Evolutionary conservation across 805 yeast genomes (phyloP), one percentile per base, ranked within the genome.

Genomic region (Candida quercuum): DNA sequence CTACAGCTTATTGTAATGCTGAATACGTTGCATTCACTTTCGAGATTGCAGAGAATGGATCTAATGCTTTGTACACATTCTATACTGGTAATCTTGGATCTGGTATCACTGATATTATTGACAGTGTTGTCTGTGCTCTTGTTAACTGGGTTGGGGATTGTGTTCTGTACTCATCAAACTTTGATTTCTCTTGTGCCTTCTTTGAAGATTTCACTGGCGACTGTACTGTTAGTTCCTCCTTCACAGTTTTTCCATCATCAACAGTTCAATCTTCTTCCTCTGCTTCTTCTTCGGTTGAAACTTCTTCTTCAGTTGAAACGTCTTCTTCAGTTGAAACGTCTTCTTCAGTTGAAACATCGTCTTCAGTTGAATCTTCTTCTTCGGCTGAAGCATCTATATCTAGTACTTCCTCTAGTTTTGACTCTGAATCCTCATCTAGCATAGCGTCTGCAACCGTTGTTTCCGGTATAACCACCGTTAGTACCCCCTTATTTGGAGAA

Each of bases 1-100:
- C 35, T 6, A 15, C 35, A 9, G 29, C 34, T 20, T 43, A 20
- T 31, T 43, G 47, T 26, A 19, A 18, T 12, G 18, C 32, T n/a
- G 51, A 47, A 13, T 47, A 36, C n/a, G 47, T 38, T 14, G 21
- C 41, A 13, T 46, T 42, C 35, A 18, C 22, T 3, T 47, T 33
- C 31, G 34, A 37, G 3, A 23, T 37, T 24, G 26, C 34, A 5
- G 31, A 28, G 11, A 30, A 17, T 17, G 35, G 34, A 14, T 37
- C 16, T 15, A 34, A 37, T 17, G 34, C 27, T 18, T 25, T 31
- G 20, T 43, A 41, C n/a, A n/a, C n/a, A n/a, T n/a, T n/a, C n/a
- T n/a, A n/a, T n/a, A n/a, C n/a, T n/a, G n/a, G n/a, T n/a, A n/a
- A n/a, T n/a, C n/a, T n/a, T n/a, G n/a, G n/a, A n/a, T n/a, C n/a